phyloP scores from a whole-genome alignment of 176 grass and related monocot species.

The Thalia dealbata region DNA sequence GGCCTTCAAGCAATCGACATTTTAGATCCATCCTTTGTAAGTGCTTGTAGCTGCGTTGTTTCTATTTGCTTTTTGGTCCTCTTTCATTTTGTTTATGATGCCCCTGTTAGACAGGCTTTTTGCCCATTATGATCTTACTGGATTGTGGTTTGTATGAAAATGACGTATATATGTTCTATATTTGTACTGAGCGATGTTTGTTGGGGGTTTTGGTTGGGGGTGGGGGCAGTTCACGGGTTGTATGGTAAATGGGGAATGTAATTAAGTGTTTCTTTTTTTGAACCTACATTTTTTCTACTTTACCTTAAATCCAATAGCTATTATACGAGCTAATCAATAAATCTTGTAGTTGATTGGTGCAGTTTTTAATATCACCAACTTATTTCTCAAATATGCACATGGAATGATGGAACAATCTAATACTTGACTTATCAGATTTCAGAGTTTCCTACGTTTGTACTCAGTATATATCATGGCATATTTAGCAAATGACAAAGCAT shows the following conservation, averaged over 20 bases:
- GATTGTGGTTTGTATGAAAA: neutral
- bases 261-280: no score
- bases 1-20: conserved; percentile 81
- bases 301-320: no score
- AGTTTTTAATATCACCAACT: neutral
- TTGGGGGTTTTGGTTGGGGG: no score
- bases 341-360: no score
- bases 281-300: no score
- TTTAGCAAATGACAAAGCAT: no score
- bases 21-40: conserved; percentile 91
- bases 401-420: neutral
- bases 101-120: neutral
- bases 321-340: neutral
- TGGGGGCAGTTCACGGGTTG: no score
- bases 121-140: neutral
- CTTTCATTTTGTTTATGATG: neutral
- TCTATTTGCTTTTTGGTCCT: neutral
- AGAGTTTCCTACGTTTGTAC: no score
- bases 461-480: no score
- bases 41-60: neutral
- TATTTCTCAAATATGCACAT: neutral
- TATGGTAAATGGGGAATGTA: no score
- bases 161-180: neutral
- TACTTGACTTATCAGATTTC: neutral
- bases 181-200: neutral